A percentile compares a stretch with the other conserved stretches of the same genome.
These are phyloP conservation scores for Fagopyrum esculentum DNA, from an alignment of 148 eudicot species.

Conservation along the genomic window DNA sequence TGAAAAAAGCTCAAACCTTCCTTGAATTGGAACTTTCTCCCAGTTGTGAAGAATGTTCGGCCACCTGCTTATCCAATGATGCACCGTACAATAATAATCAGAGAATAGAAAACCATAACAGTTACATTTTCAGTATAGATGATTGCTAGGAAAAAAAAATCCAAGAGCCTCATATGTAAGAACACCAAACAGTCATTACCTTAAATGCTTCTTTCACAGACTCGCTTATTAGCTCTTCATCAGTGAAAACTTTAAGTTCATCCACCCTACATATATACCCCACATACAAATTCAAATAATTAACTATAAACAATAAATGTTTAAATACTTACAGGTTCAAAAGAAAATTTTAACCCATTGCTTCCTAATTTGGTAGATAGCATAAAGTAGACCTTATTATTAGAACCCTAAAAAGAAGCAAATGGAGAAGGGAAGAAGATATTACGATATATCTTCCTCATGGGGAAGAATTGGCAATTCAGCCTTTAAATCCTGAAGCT, in stretches of 20 bases:
- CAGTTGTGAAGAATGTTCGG: not conserved
- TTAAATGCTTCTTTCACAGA: slow-evolving; percentile 69
- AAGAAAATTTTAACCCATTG: not conserved
- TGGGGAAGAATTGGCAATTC: slow-evolving; percentile 18
- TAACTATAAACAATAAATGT: not conserved
- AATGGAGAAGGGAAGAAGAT: not conserved
- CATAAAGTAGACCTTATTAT: not conserved
- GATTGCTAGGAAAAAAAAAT: not conserved
- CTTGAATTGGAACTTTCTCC: slow-evolving; percentile 7
- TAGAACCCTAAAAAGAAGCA: not conserved
- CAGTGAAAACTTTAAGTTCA: slow-evolving; percentile 61
- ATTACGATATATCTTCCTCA: slow-evolving; percentile 63
- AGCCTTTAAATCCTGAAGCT: slow-evolving; percentile 49
- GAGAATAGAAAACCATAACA: not conserved
- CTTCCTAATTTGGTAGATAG: not conserved
- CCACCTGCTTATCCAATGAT: not conserved
- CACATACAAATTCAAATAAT: not conserved
- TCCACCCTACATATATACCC: slow-evolving; percentile 46
- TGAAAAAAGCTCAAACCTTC: not conserved
- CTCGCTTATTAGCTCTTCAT: slow-evolving; percentile 65
- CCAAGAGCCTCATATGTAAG: not conserved
- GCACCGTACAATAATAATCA: not conserved
- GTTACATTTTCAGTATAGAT: not conserved
- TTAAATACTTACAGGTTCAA: not conserved
- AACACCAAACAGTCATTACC: slow-evolving; percentile 26